Base-by-base conservation (phyloP, 2,329 filamentous ascomycete species). In the Ploettnerulaceae sp. region DNA sequence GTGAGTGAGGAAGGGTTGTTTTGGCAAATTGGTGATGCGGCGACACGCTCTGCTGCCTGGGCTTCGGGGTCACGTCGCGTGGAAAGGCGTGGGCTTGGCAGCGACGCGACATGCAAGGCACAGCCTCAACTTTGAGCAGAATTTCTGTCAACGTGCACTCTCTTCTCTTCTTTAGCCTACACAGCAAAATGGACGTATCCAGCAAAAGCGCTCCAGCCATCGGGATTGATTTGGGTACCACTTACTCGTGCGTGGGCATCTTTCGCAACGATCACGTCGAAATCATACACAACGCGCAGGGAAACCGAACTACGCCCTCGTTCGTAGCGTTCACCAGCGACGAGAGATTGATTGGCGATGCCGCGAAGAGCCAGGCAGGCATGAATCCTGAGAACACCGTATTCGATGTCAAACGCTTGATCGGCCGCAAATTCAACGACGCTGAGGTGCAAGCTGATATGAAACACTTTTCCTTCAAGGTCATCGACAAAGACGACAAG, bases 381-480 rank as follows among this genome's bases (percentile, higher is more conserved):
- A 95, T 95, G 89, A 95, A 96, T 84, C 90, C 90, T 47, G 67
- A 76, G 69, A 94, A 95, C 84, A 95, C 89, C 58, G 88, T 95
- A 75, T 95, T 95, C 77, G 90, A 95, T 67, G 89, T 87, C 62
- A 97, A 97, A 86, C 90, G 91, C 74, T 79, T 97, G 65, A 97
- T 97, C 64, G 93, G 91, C 66, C 89, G 93, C 75, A 95, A 95
- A 79, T 97, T 95, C 73, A 66, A 69, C 65, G 91, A 97, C 64
- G 61, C 84, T 58, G 91, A 96, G 75, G 91, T 97, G 34, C 89
- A 96, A 79, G 85, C 90, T 65, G 91, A 97, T 69, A 96, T 96
- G 86, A 96, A 97, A 86, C 91, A 96, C 76, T 96, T 95, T 79
- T 91, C 91, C 63, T 97, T 97, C 86, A 95, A 89, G 80, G 76